phyloP scores from a whole-genome alignment of 805 yeast species.

The Metschnikowia lachancei region DNA sequence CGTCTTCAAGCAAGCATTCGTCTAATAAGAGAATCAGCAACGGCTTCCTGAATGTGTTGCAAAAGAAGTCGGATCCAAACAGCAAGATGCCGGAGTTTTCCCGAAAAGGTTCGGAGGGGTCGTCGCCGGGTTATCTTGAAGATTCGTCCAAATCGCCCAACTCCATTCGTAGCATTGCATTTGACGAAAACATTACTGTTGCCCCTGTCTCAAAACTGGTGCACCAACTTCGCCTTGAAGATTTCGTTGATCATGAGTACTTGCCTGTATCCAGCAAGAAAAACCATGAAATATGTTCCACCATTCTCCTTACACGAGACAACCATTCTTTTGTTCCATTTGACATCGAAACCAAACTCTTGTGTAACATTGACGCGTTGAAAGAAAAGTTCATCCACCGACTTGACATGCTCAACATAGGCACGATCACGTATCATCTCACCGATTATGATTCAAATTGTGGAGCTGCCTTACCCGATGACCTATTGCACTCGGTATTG shows the following conservation, averaged over 20 bases:
- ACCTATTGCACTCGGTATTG: constrained; percentile 38
- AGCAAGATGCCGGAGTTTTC: not conserved
- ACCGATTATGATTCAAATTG: constrained; percentile 65
- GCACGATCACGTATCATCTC: constrained; percentile 47
- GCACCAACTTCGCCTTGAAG: not conserved
- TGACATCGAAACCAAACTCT: constrained; percentile 24
- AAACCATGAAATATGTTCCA: constrained; percentile 17
- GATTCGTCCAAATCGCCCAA: constrained; percentile 12
- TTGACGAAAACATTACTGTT: not conserved
- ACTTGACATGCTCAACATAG: constrained; percentile 35
- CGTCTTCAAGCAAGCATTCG: constrained; percentile 2
- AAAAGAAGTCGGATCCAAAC: not conserved
- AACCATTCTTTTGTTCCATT: constrained; percentile 54
- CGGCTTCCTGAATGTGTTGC: constrained; percentile 6
- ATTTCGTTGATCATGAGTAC: constrained; percentile 13
- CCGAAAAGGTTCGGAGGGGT: not conserved
- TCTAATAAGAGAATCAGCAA: constrained; percentile 12
- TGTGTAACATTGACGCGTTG: constrained; percentile 25
- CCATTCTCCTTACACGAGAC: constrained; percentile 63
- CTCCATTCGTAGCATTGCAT: constrained; percentile 9
- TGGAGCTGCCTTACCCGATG: constrained; percentile 57
- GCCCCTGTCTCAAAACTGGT: not conserved
- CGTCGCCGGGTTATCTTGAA: not conserved
- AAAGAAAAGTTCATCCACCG: constrained; percentile 40
- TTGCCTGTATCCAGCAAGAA: constrained; percentile 13